Evolutionary conservation across 2,329 filamentous ascomycete genomes (phyloP), one percentile per base, ranked within the genome.

Genomic region (Torrubiella hemipterigena): DNA sequence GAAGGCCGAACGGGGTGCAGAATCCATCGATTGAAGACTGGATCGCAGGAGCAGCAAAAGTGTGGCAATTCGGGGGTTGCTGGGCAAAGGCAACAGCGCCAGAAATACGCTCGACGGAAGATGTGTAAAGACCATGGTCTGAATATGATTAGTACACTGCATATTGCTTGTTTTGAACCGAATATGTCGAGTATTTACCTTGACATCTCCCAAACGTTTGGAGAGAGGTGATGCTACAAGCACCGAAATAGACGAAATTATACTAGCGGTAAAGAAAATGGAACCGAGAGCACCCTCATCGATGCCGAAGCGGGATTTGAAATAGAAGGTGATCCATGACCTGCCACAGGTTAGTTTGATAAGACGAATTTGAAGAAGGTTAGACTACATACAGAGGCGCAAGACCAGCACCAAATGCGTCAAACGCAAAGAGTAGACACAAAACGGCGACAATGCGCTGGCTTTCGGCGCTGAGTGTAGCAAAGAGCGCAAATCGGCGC

Each of bases 51-150:
- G 50, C 9, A 83, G 58, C 34, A 84, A 69, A 0, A 62, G 49
- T 27, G 81, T 60, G 0, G 77, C 66, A 5, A 75, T 38, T 9
- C 58, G 58, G 1, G 74, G 53, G 4, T 61, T 58, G 14, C 57
- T 50, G 1, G 76, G 73, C 1, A 77, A 43, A 0, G 74, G 70
- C 15, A 84, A 71, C 14, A 83, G 51, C 11, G 69, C 59, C 2
- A 83, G 63, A 40, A 75, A 77, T 17, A 83, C 52, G 7, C 78
- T 63, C 0, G 77, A 81, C 0, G 80, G 80, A 1, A 84, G 58
- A 42, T 84, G 78, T 0, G 78, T 82, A 45, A 81, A 80, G 7
- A 81, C 77, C 79, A 84, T 84, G 2, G 78, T 82, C 61, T 41
- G 11, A 8, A 15, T 36, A 31, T 16, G 20, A 3, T 10, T 11